A percentile compares a stretch with the other conserved stretches of the same genome.
phyloP scores from a whole-genome alignment of 2,329 filamentous ascomycete genomes.

The Fusarium citri region DNA sequence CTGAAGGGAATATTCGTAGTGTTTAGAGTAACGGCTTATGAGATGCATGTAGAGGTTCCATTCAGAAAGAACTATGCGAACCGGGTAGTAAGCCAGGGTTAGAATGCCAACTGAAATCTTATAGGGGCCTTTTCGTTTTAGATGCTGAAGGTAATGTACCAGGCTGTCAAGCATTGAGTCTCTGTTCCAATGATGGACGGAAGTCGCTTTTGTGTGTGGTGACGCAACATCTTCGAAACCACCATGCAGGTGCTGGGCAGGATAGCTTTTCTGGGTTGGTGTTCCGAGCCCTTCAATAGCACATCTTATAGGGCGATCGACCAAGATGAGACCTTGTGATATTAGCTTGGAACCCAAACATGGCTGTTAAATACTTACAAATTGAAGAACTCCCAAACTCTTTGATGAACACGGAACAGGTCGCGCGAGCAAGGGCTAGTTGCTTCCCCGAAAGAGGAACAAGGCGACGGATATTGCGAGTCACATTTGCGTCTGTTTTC shows the following conservation, averaged over 20 bases:
- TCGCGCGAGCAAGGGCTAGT: not conserved
- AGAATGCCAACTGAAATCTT: no score
- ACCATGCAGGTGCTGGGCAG: not conserved
- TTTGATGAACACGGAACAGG: not conserved
- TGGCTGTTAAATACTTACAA: no score
- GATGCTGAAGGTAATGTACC: fast-evolving
- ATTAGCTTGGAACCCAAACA: no score
- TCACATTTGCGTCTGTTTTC: not conserved
- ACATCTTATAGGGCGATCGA: fast-evolving
- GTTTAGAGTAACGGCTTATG: not conserved
- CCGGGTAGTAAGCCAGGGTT: not conserved
- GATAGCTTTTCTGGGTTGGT: fast-evolving
- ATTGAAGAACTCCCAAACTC: no score
- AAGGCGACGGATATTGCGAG: not conserved
- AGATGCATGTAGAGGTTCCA: slow-evolving; percentile 3
- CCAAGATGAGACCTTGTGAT: not conserved
- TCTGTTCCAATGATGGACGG: not conserved
- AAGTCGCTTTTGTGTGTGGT: fast-evolving
- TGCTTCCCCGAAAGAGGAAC: not conserved
- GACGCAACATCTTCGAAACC: not conserved
- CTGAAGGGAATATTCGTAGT: not conserved
- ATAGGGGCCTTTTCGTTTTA: no score
- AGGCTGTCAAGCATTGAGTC: not conserved
- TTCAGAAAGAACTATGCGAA: not conserved
- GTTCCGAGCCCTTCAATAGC: fast-evolving